Conservation (phyloP, 257 asterid genomes). For the Plantago major region DNA sequence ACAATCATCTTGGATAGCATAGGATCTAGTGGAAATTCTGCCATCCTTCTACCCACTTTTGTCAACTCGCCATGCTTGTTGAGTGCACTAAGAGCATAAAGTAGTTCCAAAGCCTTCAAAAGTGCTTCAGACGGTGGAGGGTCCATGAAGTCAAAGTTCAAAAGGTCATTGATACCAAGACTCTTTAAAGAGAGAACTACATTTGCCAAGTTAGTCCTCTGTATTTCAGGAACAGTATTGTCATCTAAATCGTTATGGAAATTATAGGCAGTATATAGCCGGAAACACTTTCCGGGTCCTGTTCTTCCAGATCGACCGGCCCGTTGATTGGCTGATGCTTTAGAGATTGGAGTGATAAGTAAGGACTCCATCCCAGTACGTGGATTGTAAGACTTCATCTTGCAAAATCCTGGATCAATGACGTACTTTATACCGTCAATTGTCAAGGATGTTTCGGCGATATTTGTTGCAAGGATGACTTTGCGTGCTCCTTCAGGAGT, state of each 20-base stretch:
- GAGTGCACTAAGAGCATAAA: conserved; percentile 86
- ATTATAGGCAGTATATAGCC: conserved; percentile 74
- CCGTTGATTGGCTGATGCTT: conserved; percentile 94
- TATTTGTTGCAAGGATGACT: conserved; percentile 64
- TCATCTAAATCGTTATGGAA: conserved; percentile 76
- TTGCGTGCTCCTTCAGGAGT: conserved; percentile 76
- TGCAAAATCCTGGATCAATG: conserved; percentile 91
- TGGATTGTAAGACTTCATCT: conserved; percentile 91
- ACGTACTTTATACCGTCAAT: conserved; percentile 94
- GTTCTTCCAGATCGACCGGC: conserved; percentile 98
- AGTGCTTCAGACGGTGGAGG: conserved; percentile 97
- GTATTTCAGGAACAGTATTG: conserved; percentile 90
- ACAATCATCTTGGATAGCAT: conserved; percentile 95
- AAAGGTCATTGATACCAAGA: conserved; percentile 82
- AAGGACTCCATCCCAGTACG: conserved; percentile 91
- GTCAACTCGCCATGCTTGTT: conserved; percentile 83
- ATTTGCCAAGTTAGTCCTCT: conserved; percentile 85
- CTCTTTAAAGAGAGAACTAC: conserved; percentile 92
- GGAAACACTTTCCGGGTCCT: conserved; percentile 92
- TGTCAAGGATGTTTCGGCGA: conserved; percentile 88
- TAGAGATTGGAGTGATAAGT: conserved; percentile 73
- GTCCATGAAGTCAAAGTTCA: conserved; percentile 95
- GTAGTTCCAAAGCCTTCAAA: conserved; percentile 79
- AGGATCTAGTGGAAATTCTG: conserved; percentile 94
- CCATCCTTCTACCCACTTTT: conserved; percentile 90